Evolutionary conservation across 2,329 filamentous ascomycete genomes (phyloP).

Genomic region (Penicillium hordei): DNA sequence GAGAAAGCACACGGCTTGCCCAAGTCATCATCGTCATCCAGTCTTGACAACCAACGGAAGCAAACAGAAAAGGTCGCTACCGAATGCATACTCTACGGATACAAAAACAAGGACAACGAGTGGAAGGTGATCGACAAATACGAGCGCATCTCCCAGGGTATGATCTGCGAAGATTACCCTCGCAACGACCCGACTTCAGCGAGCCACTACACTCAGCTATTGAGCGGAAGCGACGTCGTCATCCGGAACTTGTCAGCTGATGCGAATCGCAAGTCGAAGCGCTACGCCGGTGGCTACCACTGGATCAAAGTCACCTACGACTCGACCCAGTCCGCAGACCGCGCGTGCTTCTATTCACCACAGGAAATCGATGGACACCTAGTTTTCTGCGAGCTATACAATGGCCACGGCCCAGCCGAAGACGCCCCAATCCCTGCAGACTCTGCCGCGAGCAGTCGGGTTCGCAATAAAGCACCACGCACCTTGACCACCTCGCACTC

Average conservation of each 20-base stretch:
- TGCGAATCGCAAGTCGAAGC: constrained; percentile 76
- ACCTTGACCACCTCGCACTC: constrained; percentile 40
- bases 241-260: constrained; percentile 68
- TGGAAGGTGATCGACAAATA: constrained; percentile 89
- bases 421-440: constrained; percentile 63
- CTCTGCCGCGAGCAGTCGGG: constrained; percentile 26
- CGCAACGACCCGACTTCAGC: constrained; percentile 73
- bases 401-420: constrained; percentile 61
- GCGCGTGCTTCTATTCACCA: constrained; percentile 68
- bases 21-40: constrained; percentile 43
- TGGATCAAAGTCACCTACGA: constrained; percentile 91
- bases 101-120: constrained; percentile 63
- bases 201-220: constrained; percentile 68
- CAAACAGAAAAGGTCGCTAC: constrained; percentile 58
- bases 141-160: constrained; percentile 75
- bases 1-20: constrained; percentile 40
- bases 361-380: constrained; percentile 69
- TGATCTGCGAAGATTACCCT: constrained; percentile 90
- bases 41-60: constrained; percentile 42
- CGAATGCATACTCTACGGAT: constrained; percentile 84
- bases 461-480: constrained; percentile 32
- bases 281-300: constrained; percentile 78
- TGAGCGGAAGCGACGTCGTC: constrained; percentile 70
- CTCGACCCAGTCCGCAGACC: constrained; percentile 67
- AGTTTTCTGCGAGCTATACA: constrained; percentile 70